Evolutionary conservation across 805 yeast genomes (phyloP).

Genomic region (Candida xiaguanensis): DNA sequence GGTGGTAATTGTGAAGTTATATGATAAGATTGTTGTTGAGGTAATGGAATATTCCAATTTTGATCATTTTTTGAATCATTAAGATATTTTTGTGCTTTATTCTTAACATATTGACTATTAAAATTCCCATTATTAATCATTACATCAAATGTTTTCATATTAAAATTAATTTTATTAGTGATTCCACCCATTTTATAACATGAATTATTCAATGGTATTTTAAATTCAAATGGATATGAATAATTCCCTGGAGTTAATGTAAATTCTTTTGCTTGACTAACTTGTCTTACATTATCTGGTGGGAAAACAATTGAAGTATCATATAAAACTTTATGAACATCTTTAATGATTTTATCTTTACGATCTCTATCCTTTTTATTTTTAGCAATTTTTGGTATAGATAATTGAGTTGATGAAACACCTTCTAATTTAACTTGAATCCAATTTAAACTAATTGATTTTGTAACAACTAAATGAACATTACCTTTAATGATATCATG

Average conservation of each 20-base stretch:
- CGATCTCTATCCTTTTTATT: slow-evolving; percentile 14
- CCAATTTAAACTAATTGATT: slow-evolving; percentile 41
- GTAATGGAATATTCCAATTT: too few species aligned
- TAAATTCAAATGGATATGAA: slow-evolving; percentile 45
- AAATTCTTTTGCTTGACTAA: slow-evolving; percentile 40
- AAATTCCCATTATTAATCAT: slow-evolving; percentile 33
- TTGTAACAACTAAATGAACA: slow-evolving; percentile 35
- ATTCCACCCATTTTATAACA: slow-evolving; percentile 35
- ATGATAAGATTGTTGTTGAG: slow-evolving; percentile 18
- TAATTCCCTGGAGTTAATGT: slow-evolving; percentile 51
- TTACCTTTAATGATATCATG: slow-evolving; percentile 41
- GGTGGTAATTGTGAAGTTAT: slow-evolving; percentile 31
- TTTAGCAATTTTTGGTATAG: slow-evolving; percentile 19
- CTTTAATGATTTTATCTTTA: slow-evolving; percentile 22
- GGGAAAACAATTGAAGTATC: slow-evolving; percentile 51
- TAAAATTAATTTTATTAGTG: slow-evolving; percentile 30
- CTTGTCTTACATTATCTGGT: slow-evolving; percentile 44
- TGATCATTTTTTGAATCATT: slow-evolving; percentile 1
- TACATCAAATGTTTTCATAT: slow-evolving; percentile 24
- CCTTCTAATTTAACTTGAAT: slow-evolving; percentile 55
- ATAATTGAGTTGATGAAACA: slow-evolving; percentile 34
- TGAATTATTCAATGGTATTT: slow-evolving; percentile 39
- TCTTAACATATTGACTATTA: slow-evolving; percentile 13
- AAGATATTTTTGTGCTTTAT: slow-evolving; percentile 16
- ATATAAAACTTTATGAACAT: slow-evolving; percentile 46